Conservation (phyloP, 148 eudicot species). For the Arbutus unedo region DNA sequence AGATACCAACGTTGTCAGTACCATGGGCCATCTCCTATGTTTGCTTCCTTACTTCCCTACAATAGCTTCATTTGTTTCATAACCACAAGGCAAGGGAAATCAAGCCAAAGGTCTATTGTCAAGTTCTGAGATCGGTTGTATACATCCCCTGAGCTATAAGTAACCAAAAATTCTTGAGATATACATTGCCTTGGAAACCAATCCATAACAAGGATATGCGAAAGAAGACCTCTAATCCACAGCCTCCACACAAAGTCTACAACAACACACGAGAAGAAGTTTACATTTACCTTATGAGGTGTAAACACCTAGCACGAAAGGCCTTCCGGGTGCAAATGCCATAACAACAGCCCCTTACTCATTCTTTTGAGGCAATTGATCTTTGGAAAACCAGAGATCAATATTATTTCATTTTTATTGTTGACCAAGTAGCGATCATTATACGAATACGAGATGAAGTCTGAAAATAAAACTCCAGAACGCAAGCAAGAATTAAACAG, state of each 20-base stretch:
- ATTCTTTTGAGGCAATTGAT: background rate
- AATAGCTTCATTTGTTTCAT: too few species aligned
- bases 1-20: too few species aligned
- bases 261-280: background rate
- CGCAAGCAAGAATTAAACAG: background rate
- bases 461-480: background rate
- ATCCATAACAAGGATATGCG: background rate
- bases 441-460: background rate
- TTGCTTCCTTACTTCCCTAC: too few species aligned
- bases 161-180: background rate
- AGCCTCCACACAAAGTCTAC: background rate
- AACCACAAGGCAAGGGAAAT: too few species aligned
- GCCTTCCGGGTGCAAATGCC: background rate
- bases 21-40: too few species aligned
- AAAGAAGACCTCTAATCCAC: background rate
- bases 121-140: too few species aligned
- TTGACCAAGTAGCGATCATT: background rate
- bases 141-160: too few species aligned
- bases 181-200: background rate
- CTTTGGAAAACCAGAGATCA: background rate
- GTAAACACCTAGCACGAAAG: background rate
- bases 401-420: background rate
- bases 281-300: background rate
- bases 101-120: too few species aligned
- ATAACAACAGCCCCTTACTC: background rate